These are phyloP conservation scores for Zasmidium citrigriseum DNA, from an alignment of 2,329 filamentous ascomycete species.

Conservation along the genomic window DNA sequence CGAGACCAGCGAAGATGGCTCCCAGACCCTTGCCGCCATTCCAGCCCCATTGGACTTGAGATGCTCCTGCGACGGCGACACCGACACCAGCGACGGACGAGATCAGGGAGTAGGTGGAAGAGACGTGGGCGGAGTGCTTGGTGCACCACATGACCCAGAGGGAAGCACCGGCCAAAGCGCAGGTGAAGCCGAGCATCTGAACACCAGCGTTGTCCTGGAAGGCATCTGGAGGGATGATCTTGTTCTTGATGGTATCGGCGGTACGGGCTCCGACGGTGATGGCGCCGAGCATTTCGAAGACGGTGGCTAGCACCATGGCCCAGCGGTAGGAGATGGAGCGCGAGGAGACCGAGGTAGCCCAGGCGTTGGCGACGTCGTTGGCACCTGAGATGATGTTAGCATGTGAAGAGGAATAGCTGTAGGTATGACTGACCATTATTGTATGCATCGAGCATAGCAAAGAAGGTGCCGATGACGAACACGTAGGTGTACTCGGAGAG, in stretches of 20 bases:
- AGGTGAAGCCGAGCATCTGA: slow-evolving; percentile 49
- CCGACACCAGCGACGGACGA: slow-evolving; percentile 62
- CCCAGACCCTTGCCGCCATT: slow-evolving; percentile 44
- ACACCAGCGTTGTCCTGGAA: slow-evolving; percentile 51
- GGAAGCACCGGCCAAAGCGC: slow-evolving; percentile 48
- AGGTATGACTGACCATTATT: slow-evolving; percentile 53
- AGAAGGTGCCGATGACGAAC: slow-evolving; percentile 65
- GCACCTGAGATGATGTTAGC: slow-evolving; percentile 7
- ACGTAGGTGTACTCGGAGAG: slow-evolving; percentile 63
- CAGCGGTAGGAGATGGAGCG: slow-evolving; percentile 55
- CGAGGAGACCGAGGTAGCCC: slow-evolving; percentile 55
- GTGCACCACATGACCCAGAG: slow-evolving; percentile 61
- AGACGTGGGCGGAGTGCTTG: slow-evolving; percentile 58
- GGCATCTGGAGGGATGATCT: slow-evolving; percentile 51
- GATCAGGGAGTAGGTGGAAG: slow-evolving; percentile 63
- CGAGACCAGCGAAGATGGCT: slow-evolving; percentile 47
- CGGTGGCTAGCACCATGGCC: slow-evolving; percentile 51
- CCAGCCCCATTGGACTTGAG: slow-evolving; percentile 45
- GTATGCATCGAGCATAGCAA: slow-evolving; percentile 67
- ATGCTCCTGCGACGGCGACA: slow-evolving; percentile 54
- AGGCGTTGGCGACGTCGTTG: slow-evolving; percentile 57
- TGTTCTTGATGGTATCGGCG: slow-evolving; percentile 62
- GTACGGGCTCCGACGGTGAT: slow-evolving; percentile 56
- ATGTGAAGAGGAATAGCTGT: slow-evolving; percentile 1
- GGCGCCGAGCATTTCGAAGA: slow-evolving; percentile 57